A percentile compares a stretch with the other conserved stretches of the same genome.
phyloP scores from a whole-genome alignment of 2,329 filamentous ascomycete genomes.

The Pyrenophora graminea region DNA sequence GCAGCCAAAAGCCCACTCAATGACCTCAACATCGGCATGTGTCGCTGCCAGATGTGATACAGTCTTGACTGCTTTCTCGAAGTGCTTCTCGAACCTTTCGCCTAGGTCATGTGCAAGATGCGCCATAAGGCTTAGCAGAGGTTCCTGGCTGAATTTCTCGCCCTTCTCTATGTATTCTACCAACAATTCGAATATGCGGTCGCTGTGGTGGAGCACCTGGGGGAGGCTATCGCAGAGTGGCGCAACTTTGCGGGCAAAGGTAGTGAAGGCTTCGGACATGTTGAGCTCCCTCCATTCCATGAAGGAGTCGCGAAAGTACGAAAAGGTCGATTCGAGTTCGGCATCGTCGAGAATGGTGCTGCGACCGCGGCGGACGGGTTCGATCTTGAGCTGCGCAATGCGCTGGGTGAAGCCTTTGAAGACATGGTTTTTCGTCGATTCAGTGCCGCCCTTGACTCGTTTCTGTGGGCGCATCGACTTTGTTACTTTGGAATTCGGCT shows the following conservation, averaged over 20 bases:
- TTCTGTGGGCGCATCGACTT: slow-evolving; percentile 59
- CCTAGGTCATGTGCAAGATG: slow-evolving; percentile 96
- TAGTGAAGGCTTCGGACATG: slow-evolving; percentile 76
- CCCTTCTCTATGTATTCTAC: slow-evolving; percentile 75
- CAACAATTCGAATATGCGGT: slow-evolving; percentile 78
- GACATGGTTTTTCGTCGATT: slow-evolving; percentile 79
- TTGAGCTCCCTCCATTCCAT: slow-evolving; percentile 93
- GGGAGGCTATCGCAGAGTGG: slow-evolving; percentile 86
- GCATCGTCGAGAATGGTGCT: slow-evolving; percentile 81
- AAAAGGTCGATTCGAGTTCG: slow-evolving; percentile 75
- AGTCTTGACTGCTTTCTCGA: slow-evolving; percentile 72
- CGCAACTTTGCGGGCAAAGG: slow-evolving; percentile 74
- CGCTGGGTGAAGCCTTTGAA: slow-evolving; percentile 92
- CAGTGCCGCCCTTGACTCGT: slow-evolving; percentile 68
- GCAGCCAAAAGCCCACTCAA: slow-evolving; percentile 96
- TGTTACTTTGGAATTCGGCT: slow-evolving; percentile 22
- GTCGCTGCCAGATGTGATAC: slow-evolving; percentile 78
- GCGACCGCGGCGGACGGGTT: slow-evolving; percentile 87
- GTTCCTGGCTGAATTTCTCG: slow-evolving; percentile 81
- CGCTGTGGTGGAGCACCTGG: slow-evolving; percentile 88
- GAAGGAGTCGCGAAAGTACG: slow-evolving; percentile 81
- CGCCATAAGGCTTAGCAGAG: slow-evolving; percentile 82
- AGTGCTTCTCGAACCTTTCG: slow-evolving; percentile 84
- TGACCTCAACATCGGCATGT: slow-evolving; percentile 80
- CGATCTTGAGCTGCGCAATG: slow-evolving; percentile 88